Evolutionary conservation across 768 basidiomycete genomes (phyloP), one percentile per base, ranked within the genome.

Genomic region (Crassisporium funariophilum): DNA sequence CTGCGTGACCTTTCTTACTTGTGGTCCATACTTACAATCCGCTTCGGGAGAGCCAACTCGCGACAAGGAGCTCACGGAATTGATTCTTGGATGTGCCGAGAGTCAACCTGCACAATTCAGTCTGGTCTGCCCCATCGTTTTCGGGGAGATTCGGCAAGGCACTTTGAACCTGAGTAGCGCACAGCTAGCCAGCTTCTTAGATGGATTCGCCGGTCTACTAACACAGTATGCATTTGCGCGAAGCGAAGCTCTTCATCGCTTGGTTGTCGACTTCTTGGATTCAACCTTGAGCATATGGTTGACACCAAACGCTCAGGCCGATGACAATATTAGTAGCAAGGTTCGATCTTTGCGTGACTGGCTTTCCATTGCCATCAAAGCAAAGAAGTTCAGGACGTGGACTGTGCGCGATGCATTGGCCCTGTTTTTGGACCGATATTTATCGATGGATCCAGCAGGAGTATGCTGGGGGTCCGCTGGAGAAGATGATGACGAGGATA

Each of bases 211-310:
- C 2, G 65, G 70, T 2, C 69, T 88, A 35, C 71, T 88, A 15
- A 54, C 46, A 16, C 57, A 68, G 27, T 88, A 92, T 63, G 65
- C 71, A 6, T 82, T 80, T 58, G 69, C 76, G 2, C 66, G 76
- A 41, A 82, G 75, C 49, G 79, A 81, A 41, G 67, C 62, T 4
- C 65, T 84, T 23, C 78, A 82, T 10, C 59, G 78, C 11, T 58
- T 88, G 35, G 69, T 74, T 4, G 64, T 88, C n/a, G 73, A 77
- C 15, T 73, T 91, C 36, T 65, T 97, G 16, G 75, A 78, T 35
- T 78, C 82, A 5, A 88, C 91, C 0, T 58, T 82, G 45, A 67
- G 77, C 46, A 56, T 83, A 2, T 97, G 85, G 88, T 70, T 48
- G 15, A 37, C 21, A n/a, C 29, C 55, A 10, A 52, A 71, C 57